Base-by-base conservation (phyloP, 2,329 filamentous ascomycete species). In the Calonectria montana region DNA sequence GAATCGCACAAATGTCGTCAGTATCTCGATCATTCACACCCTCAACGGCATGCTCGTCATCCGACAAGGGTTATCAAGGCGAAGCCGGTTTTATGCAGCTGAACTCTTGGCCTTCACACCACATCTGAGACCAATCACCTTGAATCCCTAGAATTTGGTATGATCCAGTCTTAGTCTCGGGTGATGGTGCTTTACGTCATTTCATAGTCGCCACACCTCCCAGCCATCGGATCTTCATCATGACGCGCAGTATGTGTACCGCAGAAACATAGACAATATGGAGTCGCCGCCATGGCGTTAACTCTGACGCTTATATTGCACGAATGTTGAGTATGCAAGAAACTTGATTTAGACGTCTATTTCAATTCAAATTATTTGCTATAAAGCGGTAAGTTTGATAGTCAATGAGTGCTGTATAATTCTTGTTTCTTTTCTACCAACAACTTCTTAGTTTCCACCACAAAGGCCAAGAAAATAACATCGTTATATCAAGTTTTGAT, bases 261-360 rank as follows among this genome's bases (percentile, higher is more conserved):
- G 69, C 77, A 73, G 67, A 45, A 69, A 74, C 70, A 63, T 71
- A 67, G 70, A 61, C 53, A 77, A 74, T 63, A 71, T 76, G 74
- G 72, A 75, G 67, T 68, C 66, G 55, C 67, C 69, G 43, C 62
- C 31, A 65, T 72, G 69, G 66, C 70, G 73, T 65, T 76, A 55
- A 70, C 66, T 72, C 78, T 80, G 78, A 80, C 78, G 78, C 76
- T 77, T 67, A 77, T 72, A 69, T 61, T 4, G 9, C 29, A 4
- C 21, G 18, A 16, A 23, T 31, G 4, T 35, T n/a, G 4, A 43
- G 67, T 67, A 25, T 55, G 21, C n/a, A 47, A 53, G 74, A 79
- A 79, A 77, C 77, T 78, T 78, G 77, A 76, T 79, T 79, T 77
- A 21, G 39, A 25, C 37, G 50, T 9, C 23, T 61, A 13, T 67